Base-by-base conservation (phyloP, 2,329 filamentous ascomycete species). In the Cladosporium sp. region DNA sequence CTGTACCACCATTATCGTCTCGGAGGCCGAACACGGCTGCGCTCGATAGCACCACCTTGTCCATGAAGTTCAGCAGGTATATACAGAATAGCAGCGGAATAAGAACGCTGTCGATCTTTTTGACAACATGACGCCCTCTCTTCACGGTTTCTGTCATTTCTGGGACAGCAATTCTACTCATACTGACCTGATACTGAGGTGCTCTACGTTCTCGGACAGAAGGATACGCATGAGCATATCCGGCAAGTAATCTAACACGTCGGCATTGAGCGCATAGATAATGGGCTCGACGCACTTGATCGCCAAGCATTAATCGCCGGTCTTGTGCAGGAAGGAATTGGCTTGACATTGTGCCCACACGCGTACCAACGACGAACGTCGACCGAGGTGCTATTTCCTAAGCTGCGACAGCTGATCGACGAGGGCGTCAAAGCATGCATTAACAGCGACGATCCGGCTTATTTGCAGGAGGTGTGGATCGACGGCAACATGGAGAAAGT, bases 181-280 rank as follows among this genome's bases (percentile, higher is more conserved):
- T n/a, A n/a, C n/a, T n/a, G n/a, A n/a, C n/a, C n/a, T n/a, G n/a
- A n/a, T n/a, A n/a, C n/a, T n/a, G n/a, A n/a, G n/a, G n/a, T n/a
- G n/a, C n/a, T n/a, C n/a, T n/a, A n/a, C n/a, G n/a, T n/a, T n/a
- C n/a, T n/a, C n/a, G 44, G 44, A 3, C 44, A 46, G 13, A 46
- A 46, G 9, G 44, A 46, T 34, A 46, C 44, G 3, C 44, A 46
- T 19, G 44, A 46, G 11, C 44, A 46, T 19, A 46, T 38, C 10
- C 33, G 44, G 33, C 44, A 46, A 38, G 44, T 32, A 4, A 35
- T 46, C 10, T 46, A 37, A 10, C 32, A 46, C 33, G 38, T 46
- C 33, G 32, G 33, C 16, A 9, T 46, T 0, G 44, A 46, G 7
- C 44, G 44, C 16, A 38, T 46, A 11, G 33, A 46, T n/a, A 16